Conservation (phyloP, 768 basidiomycete genomes). For the Gelatoporia subvermispora region DNA sequence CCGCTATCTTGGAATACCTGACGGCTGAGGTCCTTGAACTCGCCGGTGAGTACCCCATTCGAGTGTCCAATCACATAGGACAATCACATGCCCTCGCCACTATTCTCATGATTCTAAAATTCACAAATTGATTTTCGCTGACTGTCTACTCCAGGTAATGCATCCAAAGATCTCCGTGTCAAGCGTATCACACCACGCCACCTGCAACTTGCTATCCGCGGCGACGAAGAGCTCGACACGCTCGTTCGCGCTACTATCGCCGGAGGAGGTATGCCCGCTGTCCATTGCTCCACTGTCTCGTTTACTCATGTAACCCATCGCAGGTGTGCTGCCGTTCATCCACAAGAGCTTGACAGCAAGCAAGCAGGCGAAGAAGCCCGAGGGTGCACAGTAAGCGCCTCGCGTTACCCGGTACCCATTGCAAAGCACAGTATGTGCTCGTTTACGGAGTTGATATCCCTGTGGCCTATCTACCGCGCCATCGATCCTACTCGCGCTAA, state of each 20-base stretch:
- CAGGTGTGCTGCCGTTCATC: constrained; percentile 80
- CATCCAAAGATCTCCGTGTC: constrained; percentile 94
- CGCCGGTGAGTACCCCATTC: constrained; percentile 75
- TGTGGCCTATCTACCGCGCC: no score
- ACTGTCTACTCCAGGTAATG: constrained; percentile 56
- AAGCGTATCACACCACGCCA: constrained; percentile 97
- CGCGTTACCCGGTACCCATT: neutral
- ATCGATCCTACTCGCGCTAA: no score
- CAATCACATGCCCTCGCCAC: no score
- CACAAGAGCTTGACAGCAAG: constrained; percentile 71
- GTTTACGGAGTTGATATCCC: no score
- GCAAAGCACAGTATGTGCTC: no score
- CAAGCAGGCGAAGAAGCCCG: constrained; percentile 35
- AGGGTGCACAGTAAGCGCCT: constrained; percentile 3
- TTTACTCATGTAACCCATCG: neutral
- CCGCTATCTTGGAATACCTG: constrained; percentile 92
- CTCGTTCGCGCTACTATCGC: constrained; percentile 94
- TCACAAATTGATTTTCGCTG: neutral
- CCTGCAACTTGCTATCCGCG: constrained; percentile 91
- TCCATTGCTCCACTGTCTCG: neutral
- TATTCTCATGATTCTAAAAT: no score
- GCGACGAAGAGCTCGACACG: constrained; percentile 95
- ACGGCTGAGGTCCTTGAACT: constrained; percentile 96
- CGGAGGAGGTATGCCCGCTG: constrained; percentile 42
- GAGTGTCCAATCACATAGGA: no score